Base-by-base conservation (phyloP, 371 early-diverging fungal genomes). In the Lichtheimia corymbifera region DNA sequence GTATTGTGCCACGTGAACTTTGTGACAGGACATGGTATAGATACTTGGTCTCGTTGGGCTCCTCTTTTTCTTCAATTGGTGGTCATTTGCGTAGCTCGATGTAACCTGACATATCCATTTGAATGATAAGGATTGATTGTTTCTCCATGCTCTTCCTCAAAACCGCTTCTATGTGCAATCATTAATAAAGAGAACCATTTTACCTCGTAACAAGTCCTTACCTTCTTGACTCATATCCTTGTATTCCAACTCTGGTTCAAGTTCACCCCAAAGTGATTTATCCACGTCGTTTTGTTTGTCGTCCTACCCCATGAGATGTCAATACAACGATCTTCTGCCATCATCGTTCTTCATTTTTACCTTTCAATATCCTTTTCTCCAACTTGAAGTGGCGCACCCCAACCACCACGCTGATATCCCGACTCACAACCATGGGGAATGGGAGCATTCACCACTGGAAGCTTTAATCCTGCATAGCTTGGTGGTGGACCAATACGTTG, bases 401-500 rank as follows among this genome's bases (percentile, higher is more conserved):
- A 96, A 22, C 93, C 95, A 53, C 95, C 95, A 11, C 92, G 92
- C 58, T 94, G 94, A 67, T 83, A 95, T 5, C 97, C 97, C 96
- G 93, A 94, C 59, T 90, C 88, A 18, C 93, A 94, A 11, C 96
- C 96, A 15, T 83, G 76, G 3, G 97, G 97, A 62, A 97, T 95
- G 1, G 95, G 95, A 7, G 94, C 89, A 67, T 94, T 97, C 41
- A 97, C 76, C 0, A 97, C 97, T 0, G 97, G 94, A 35, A 97
- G 87, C 58, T 84, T 86, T 47, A 96, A 66, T 58, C 83, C 82
- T 2, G 94, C 92, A 74, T 97, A 97, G 49, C 84, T 80, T 3
- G 96, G 96, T 43, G 97, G 97, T n/a, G 93, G 95, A 4, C 97
- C 97, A 65, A 91, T 86, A 27, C 93, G 84, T 75, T 97, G 97